Evolutionary conservation across 768 basidiomycete genomes (phyloP), one percentile per base, ranked within the genome.

Genomic region (Calocybe indica): DNA sequence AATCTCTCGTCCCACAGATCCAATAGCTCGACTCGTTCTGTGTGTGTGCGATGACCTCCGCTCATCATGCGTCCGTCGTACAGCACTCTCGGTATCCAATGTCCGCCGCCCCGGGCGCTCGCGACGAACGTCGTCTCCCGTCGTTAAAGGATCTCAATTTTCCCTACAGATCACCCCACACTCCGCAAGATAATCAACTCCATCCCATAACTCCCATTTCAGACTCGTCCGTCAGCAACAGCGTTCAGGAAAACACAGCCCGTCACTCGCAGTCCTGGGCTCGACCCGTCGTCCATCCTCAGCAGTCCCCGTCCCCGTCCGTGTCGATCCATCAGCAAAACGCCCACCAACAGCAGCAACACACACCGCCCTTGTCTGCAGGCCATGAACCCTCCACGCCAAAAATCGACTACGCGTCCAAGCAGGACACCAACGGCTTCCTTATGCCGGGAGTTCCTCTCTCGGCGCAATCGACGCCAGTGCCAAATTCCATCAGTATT

Each of bases 111-210:
- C 57, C 68, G 33, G 68, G 64, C 52, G 62, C 68, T 45, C 65
- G 73, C 58, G 72, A 65, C 49, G 68, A 73, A 48, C 64, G 80
- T 55, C 81, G 82, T 35, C 74, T 86, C 5, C 85, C 85, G 0
- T 84, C 84, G 13, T 74, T 88, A 61, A 86, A 79, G 67, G 83
- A 85, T 59, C 73, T 88, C 60, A 82, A 85, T 61, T 85, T 88
- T 53, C 60, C 61, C 47, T 78, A 75, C 46, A 56, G 44, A 53
- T 70, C 15, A 63, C 65, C 31, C 52, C 65, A 46, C 13, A 58
- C 60, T 1, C 44, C 57, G 22, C 67, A 69, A 50, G 66, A 70
- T 42, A 50, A 53, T 35, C 49, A 66, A 14, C 55, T 64, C 8
- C 56, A 51, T 41, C 12, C 34, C 11, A 46, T 28, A 38, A 31